These are phyloP conservation scores for Cyclostephanos invisitatus DNA, from an alignment of 108 stramenopile species.

Conservation along the genomic window DNA sequence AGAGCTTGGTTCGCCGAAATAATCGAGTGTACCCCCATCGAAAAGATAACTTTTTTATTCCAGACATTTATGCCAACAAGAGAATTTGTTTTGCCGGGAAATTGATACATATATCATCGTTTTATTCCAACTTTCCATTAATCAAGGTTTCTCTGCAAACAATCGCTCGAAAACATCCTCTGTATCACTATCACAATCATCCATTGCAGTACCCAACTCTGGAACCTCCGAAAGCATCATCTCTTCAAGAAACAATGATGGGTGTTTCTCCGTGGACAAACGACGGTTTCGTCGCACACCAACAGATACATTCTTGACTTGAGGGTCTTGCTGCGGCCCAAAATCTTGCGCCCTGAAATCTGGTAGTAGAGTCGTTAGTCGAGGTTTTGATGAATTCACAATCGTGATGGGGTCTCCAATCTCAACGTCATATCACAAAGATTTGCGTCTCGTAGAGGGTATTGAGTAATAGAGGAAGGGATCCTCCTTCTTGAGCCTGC, in stretches of 20 bases:
- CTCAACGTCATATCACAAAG: neutral
- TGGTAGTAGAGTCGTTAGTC: neutral
- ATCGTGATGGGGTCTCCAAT: neutral
- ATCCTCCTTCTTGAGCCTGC: slow-evolving; percentile 2
- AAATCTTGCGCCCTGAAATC: no score
- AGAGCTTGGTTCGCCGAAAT: no score
- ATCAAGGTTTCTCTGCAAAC: no score
- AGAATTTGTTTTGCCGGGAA: no score
- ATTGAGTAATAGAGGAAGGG: slow-evolving; percentile 7
- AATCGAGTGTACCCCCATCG: no score
- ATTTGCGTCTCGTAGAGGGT: slow-evolving; percentile 1
- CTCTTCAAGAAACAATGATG: neutral
- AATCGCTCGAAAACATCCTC: neutral
- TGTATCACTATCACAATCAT: neutral
- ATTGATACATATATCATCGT: no score
- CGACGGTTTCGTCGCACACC: neutral
- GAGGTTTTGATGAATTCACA: neutral
- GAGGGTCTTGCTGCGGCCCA: neutral
- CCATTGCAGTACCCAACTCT: neutral
- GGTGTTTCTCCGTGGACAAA: slow-evolving; percentile 4
- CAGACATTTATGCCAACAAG: no score
- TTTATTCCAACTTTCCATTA: no score
- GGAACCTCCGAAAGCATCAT: neutral
- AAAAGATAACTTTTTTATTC: no score
- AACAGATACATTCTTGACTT: neutral